Base-by-base conservation (phyloP, 2,329 filamentous ascomycete genomes). In the Calonectria pteridis region DNA sequence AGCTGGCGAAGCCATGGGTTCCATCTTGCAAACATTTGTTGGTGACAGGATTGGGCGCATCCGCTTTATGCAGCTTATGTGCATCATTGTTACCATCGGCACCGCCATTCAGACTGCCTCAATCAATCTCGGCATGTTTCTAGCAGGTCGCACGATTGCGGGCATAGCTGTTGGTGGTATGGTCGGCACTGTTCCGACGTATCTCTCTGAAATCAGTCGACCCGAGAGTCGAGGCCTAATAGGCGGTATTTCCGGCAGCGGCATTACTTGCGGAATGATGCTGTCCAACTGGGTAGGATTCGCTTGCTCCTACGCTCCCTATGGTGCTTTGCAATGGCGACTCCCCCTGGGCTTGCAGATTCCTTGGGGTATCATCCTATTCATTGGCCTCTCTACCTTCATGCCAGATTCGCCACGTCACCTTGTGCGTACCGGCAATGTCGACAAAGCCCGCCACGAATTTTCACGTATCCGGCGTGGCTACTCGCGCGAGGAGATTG, bases 251-350 rank as follows among this genome's bases (percentile, higher is more conserved):
- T 62, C 55, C 23, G 55, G 55, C 23, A 62, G 55, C 23, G 55
- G 55, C 55, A 62, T 62, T 10, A 62, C 55, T 33, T 62, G 35
- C 26, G 55, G 55, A 29, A 62, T 40, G 55, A 62, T 62, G 55
- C 33, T 62, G 14, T 62, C 55, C 33, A 62, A 62, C 55, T 62
- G 55, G 55, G 55, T 62, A 5, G 55, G 55, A 6, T 62, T 40
- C 6, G 55, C 55, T 7, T 62, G 55, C 23, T 40, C 33, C 6
- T 62, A 62, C 26, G 55, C 55, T 40, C 33, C 33, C 6, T 62
- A 62, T 29, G 55, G 55, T 40, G 23, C 55, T 10, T 6, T 62
- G 2, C 55, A 62, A 29, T 62, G 55, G 55, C 33, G 55, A 40
- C 23, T 62, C 1, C 55, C 55, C 6, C 23, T 62, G 1, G 55